Percentiles rank a stretch among this genome's conserved stretches.
Conservation (phyloP, 2,329 filamentous ascomycete genomes). For the Fusarium marasasianum region DNA sequence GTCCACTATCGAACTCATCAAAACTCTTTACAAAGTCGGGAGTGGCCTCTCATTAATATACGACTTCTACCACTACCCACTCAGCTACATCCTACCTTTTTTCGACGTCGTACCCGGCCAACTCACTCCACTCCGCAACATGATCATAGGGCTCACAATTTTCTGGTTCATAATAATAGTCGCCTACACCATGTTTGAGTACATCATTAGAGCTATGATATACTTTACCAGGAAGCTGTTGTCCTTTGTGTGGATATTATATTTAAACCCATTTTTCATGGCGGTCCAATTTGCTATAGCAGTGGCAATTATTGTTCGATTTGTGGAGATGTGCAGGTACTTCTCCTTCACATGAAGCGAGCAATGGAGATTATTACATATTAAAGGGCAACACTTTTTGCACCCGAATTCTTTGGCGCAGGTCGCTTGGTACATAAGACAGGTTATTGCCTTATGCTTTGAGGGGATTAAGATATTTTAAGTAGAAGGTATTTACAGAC, state of each 20-base stretch:
- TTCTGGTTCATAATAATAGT: background rate
- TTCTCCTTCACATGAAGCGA: background rate
- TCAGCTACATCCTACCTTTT: background rate
- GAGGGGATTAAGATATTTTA: too few species aligned
- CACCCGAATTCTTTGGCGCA: too few species aligned
- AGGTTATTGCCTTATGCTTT: fast-evolving
- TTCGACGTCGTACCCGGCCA: background rate
- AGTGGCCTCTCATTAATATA: background rate
- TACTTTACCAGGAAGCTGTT: background rate
- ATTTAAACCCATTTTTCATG: fast-evolving
- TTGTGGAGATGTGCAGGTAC: background rate
- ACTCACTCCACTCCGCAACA: background rate
- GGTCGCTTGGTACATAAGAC: background rate
- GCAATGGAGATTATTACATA: too few species aligned
- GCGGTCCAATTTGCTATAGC: background rate
- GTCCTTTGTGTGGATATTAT: background rate
- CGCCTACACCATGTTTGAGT: fast-evolving
- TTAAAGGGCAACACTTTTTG: fast-evolving
- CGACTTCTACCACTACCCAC: background rate
- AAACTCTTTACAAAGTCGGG: background rate
- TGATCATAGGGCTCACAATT: fast-evolving
- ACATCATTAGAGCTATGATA: fast-evolving
- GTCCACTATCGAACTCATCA: fast-evolving
- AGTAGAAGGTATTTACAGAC: too few species aligned
- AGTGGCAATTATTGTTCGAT: background rate